Conservation (phyloP, 192 early-diverging fungal genomes). For the Rhizophagus sp. region DNA sequence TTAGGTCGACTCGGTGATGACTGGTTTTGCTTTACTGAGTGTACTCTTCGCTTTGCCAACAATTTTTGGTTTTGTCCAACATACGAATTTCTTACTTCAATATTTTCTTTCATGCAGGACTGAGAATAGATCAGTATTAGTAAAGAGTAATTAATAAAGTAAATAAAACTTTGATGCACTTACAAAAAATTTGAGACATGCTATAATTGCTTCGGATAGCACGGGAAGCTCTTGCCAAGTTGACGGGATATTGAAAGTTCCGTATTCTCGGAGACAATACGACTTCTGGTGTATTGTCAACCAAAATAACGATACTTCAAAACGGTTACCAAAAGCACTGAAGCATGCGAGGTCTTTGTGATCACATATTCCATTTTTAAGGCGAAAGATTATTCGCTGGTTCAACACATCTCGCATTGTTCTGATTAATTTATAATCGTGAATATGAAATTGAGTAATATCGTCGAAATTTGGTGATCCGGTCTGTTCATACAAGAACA, state of each 20-base stretch:
- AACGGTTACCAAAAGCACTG: conserved; percentile 25
- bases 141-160: conserved; percentile 24
- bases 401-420: neutral
- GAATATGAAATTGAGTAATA: conserved; percentile 21
- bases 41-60: conserved; percentile 22
- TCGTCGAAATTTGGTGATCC: conserved; percentile 23
- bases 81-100: conserved; percentile 22
- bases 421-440: conserved; percentile 29
- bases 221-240: conserved; percentile 25
- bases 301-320: conserved; percentile 32
- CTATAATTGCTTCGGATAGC: neutral
- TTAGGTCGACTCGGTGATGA: conserved; percentile 20
- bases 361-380: conserved; percentile 31
- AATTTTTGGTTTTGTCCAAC: conserved; percentile 32
- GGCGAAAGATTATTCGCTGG: no score
- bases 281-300: conserved; percentile 30
- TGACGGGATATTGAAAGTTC: conserved; percentile 29
- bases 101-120: conserved; percentile 32
- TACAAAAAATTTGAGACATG: conserved; percentile 20
- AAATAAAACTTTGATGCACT: conserved; percentile 21
- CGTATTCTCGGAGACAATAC: conserved; percentile 28
- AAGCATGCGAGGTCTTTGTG: conserved; percentile 30
- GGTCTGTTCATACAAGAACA: conserved; percentile 28
- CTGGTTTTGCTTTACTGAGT: conserved; percentile 30
- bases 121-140: conserved; percentile 26